These are phyloP conservation scores for Neurospora sublineolata DNA, from an alignment of 495 filamentous ascomycete species.

Conservation along the genomic window DNA sequence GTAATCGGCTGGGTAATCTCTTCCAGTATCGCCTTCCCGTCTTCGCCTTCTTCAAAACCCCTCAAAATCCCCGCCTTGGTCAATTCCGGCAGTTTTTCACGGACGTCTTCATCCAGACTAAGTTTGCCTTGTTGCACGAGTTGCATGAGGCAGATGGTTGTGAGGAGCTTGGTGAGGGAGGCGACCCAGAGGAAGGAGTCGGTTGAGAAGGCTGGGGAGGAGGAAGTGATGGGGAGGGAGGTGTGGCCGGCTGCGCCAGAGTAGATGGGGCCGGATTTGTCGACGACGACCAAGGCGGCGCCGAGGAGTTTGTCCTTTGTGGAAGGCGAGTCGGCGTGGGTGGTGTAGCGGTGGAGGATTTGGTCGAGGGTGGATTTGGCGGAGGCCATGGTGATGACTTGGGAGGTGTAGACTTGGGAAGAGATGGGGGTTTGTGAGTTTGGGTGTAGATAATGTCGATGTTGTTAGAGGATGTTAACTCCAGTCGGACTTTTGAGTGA, in stretches of 20 bases:
- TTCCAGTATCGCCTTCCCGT: slow-evolving; percentile 15
- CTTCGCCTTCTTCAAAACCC: slow-evolving; percentile 8
- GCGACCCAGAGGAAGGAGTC: slow-evolving; percentile 40
- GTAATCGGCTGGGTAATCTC: slow-evolving; percentile 19
- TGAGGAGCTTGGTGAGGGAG: slow-evolving; percentile 21
- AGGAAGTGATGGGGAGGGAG: not conserved
- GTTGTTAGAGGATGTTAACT: not conserved
- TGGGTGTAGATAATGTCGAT: no score
- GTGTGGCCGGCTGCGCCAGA: slow-evolving; percentile 15
- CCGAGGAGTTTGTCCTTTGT: slow-evolving; percentile 22
- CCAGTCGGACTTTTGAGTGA: not conserved
- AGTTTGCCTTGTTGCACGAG: slow-evolving; percentile 14
- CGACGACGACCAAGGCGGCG: slow-evolving; percentile 18
- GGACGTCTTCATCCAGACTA: slow-evolving; percentile 15
- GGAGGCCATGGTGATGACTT: not conserved
- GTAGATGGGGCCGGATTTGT: slow-evolving; percentile 17
- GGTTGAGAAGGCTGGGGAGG: slow-evolving; percentile 16
- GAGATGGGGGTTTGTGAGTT: not conserved
- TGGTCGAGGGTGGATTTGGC: slow-evolving; percentile 15
- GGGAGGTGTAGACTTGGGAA: not conserved
- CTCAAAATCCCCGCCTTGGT: slow-evolving; percentile 10
- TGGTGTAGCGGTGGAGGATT: slow-evolving; percentile 14
- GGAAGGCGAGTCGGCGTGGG: not conserved
- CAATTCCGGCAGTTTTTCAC: slow-evolving; percentile 14
- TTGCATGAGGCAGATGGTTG: slow-evolving; percentile 13